Conservation (phyloP, 345 rosid genomes). For the Melastoma malabathricum region DNA sequence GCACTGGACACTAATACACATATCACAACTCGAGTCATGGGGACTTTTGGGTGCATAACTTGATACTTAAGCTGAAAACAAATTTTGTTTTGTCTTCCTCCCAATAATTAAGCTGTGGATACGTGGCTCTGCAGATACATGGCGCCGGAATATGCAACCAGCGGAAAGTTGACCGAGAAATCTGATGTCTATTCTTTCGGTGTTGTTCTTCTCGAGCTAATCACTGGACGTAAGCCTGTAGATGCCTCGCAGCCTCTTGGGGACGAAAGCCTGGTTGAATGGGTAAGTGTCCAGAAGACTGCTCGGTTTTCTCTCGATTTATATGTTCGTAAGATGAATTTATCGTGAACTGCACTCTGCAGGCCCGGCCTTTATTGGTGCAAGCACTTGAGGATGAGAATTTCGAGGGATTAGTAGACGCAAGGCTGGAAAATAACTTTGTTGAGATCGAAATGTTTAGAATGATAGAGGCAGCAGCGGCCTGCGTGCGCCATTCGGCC, state of each 20-base stretch:
- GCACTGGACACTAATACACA: constrained; percentile 87
- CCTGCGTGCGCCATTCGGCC: constrained; percentile 89
- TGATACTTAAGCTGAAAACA: background rate
- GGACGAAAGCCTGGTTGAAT: constrained; percentile 97
- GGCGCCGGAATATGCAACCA: constrained; percentile 98
- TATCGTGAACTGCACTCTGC: constrained; percentile 8
- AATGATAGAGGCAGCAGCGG: constrained; percentile 97
- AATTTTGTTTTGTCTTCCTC: background rate
- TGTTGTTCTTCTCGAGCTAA: constrained; percentile 87
- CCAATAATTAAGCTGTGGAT: no score
- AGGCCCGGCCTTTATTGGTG: constrained; percentile 80
- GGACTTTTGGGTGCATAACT: constrained; percentile 74
- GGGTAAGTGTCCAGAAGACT: constrained; percentile 33
- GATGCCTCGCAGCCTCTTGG: constrained; percentile 86
- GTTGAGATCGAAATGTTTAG: constrained; percentile 63
- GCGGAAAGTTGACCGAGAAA: constrained; percentile 90
- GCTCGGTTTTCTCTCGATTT: background rate
- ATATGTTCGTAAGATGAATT: background rate
- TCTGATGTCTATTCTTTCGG: constrained; percentile 96
- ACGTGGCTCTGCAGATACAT: constrained; percentile 47
- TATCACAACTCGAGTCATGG: constrained; percentile 92
- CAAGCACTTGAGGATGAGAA: constrained; percentile 69
- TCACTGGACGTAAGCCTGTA: constrained; percentile 94
- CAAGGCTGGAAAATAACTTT: constrained; percentile 49
- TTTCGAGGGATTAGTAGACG: constrained; percentile 57